Percentiles rank a stretch among this genome's conserved stretches.
phyloP scores from a whole-genome alignment of 768 basidiomycete genomes.

The Sarcodon sp. region DNA sequence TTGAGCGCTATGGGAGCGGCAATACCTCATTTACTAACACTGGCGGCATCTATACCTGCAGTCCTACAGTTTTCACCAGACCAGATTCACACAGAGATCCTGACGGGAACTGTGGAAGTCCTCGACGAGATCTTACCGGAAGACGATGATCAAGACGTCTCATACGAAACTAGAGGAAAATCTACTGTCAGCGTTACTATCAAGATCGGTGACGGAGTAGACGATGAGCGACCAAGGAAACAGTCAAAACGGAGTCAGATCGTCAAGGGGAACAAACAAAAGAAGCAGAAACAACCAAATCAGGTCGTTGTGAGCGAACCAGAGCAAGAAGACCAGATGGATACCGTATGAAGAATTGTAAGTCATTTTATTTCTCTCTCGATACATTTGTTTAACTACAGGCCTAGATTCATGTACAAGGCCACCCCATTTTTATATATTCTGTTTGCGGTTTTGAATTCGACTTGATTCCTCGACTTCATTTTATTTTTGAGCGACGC shows the following conservation, averaged over 20 bases:
- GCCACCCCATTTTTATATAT: neutral
- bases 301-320: slow-evolving; percentile 18
- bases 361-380: neutral
- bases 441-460: neutral
- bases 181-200: slow-evolving; percentile 50
- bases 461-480: neutral
- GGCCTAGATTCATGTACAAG: neutral
- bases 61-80: slow-evolving; percentile 54
- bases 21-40: slow-evolving; percentile 65
- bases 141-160: slow-evolving; percentile 61
- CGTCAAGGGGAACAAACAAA: neutral
- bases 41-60: slow-evolving; percentile 57
- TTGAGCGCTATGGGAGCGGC: slow-evolving; percentile 83
- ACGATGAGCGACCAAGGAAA: slow-evolving; percentile 17
- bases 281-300: neutral
- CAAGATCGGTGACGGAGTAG: slow-evolving; percentile 49
- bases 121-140: slow-evolving; percentile 72
- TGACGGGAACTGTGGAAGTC: slow-evolving; percentile 61
- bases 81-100: slow-evolving; percentile 49
- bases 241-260: slow-evolving; percentile 6
- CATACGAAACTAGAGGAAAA: slow-evolving; percentile 50
- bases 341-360: slow-evolving; percentile 14
- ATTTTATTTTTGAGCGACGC: neutral
- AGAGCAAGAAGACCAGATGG: slow-evolving; percentile 20
- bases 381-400: too few relatives aligned